Evolutionary conservation across 306 rosid genomes (phyloP), one percentile per base, ranked within the genome.

Genomic region (Cucumis hystrix): DNA sequence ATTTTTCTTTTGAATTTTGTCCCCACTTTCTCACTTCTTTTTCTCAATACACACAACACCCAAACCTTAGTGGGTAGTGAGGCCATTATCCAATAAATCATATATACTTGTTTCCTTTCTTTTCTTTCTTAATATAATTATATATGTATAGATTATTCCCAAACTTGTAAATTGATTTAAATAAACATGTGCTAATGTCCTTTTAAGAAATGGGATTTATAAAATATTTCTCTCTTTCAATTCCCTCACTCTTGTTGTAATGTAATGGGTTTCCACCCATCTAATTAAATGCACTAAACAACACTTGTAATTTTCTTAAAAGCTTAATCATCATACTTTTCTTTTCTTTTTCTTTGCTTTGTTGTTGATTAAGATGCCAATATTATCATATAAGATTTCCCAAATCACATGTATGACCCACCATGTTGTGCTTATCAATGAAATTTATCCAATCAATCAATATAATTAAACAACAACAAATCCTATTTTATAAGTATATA

Each of bases 401-500:
- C 79, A 58, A 75, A 75, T 75, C 79, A 75, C 79, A 75, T 12
- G 68, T 45, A 37, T 75, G 79, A 39, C 68, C 79, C 68, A 75
- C 69, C 39, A 58, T 35, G 69, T 75, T 75, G 69, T 58, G 79
- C 40, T 41, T 57, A 59, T 58, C 67, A 57, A 75, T 11, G 40
- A 75, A 59, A 58, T 75, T 72, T 20, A 75, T 28, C 69, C 68
- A 75, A 75, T 75, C 65, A 58, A 58, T 75, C 40, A 75, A 56
- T 56, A 16, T 54, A 56, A 35, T 57, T 75, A 33, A 33, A 6
- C 67, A n/a, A 75, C 37, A 54, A 54, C 3, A 9, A 37, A 21
- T 37, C 37, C 58, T 33, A 74, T 17, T 23, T 74, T 30, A 20
- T 33, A 33, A 33, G 37, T 33, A 33, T 33, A 33, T 55, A 28